Evolutionary conservation across 2,329 filamentous ascomycete genomes (phyloP), one percentile per base, ranked within the genome.

Genomic region (Cercospora canescens): DNA sequence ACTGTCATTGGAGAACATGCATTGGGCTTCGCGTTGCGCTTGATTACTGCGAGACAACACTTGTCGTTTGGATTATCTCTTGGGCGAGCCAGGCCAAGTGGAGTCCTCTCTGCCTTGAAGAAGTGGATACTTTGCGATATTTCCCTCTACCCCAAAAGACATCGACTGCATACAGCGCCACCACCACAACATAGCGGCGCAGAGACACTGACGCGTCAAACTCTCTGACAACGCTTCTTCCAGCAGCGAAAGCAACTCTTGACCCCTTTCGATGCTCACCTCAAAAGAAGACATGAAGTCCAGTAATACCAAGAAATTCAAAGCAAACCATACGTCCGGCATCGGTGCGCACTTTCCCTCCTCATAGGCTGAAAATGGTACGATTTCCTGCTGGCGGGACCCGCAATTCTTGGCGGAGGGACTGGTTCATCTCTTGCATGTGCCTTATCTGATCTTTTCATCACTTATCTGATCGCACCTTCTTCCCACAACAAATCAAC

Each of bases 371-470:
- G 2, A 6, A 35, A 35, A 56, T 56, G 52, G 52, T 56, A 56
- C 52, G 52, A 56, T 56, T 32, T 35, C 28, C n/a, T 55, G 52
- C 26, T 55, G 30, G 26, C 52, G 28, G 16, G 52, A 12, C 24
- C 52, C 52, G 21, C n/a, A 9, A 11, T 34, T 21, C 52, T 56
- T 56, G 52, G 52, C 52, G 24, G 52, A 35, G 52, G 26, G 28
- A 56, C 30, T n/a, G 18, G 28, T 56, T 56, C 52, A 35, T 56
- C 52, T 56, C 45, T 50, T 37, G 45, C 59, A 61, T 61, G 59
- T 52, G 41, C n/a, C 59, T 50, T 61, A 61, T 61, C 59, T 52
- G 59, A 61, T 61, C 59, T 48, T 45, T 30, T 60, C n/a, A 14
- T 56, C 28, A 18, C 26, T 60, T 21, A 61, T 52, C 59, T 61